phyloP scores from a whole-genome alignment of 129 eudicot species.

The Helianthus tuberosus region DNA sequence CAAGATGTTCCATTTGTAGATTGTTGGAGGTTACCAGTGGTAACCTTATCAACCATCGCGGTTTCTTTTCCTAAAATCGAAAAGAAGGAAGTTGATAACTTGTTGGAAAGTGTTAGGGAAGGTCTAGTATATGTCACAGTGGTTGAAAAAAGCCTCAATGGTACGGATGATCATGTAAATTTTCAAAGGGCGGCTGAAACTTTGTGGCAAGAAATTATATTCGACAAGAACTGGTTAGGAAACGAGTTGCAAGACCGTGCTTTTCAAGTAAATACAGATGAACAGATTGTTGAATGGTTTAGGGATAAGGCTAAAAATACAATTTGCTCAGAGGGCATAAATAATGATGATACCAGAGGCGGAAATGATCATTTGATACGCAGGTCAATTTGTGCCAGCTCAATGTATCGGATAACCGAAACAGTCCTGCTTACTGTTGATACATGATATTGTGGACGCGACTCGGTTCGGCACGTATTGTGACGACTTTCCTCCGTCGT shows the following conservation, averaged over 20 bases:
- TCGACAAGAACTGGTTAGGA: neutral
- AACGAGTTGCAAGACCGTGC: neutral
- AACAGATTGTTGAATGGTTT: neutral
- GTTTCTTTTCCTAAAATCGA: too few species aligned
- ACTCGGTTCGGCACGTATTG: too few species aligned
- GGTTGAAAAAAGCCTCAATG: too few species aligned
- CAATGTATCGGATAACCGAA: neutral
- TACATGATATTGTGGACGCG: too few species aligned
- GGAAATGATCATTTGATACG: neutral
- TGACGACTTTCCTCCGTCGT: too few species aligned
- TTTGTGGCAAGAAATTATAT: slow-evolving; percentile 11
- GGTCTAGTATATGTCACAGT: too few species aligned
- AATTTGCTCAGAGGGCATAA: neutral
- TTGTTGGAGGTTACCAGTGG: neutral
- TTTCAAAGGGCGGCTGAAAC: neutral
- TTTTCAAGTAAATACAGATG: neutral
- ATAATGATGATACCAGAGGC: neutral
- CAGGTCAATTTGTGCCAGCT: neutral
- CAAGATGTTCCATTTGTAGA: neutral
- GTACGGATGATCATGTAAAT: too few species aligned
- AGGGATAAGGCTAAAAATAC: neutral
- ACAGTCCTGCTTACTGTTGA: neutral
- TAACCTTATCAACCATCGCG: too few species aligned
- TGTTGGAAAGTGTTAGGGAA: too few species aligned
- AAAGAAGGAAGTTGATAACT: too few species aligned